A percentile compares a stretch with the other conserved stretches of the same genome.
These are phyloP conservation scores for Rhodotorula babjevae DNA, from an alignment of 768 basidiomycete species.

Conservation along the genomic window DNA sequence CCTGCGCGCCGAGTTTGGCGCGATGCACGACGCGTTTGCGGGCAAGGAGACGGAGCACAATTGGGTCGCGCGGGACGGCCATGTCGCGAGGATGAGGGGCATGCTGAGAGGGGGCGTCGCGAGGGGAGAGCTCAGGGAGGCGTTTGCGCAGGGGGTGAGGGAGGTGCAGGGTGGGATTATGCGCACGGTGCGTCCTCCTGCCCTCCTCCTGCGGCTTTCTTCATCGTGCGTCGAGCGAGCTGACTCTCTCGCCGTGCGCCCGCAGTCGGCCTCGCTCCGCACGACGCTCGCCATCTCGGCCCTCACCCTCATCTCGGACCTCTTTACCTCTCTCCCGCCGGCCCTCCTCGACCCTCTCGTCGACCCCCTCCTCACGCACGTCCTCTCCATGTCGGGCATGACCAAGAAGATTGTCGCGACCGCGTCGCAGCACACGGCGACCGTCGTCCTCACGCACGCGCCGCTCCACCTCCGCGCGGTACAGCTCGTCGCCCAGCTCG, in stretches of 20 bases:
- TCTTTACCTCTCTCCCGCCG: constrained; percentile 57
- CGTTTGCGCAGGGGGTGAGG: constrained; percentile 71
- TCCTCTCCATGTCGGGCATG: constrained; percentile 77
- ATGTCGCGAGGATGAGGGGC: constrained; percentile 23
- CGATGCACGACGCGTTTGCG: constrained; percentile 74
- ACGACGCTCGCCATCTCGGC: constrained; percentile 83
- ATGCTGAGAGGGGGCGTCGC: constrained; percentile 70
- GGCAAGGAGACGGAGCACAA: constrained; percentile 98
- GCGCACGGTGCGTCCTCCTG: constrained; percentile 63
- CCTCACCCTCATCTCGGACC: constrained; percentile 68
- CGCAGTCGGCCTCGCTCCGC: constrained; percentile 77
- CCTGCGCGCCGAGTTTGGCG: constrained; percentile 74
- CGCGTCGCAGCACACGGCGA: constrained; percentile 70
- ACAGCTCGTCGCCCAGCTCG: constrained; percentile 61
- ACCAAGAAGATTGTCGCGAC: constrained; percentile 90
- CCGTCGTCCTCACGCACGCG: constrained; percentile 63
- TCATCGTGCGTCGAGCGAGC: background rate
- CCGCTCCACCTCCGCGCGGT: constrained; percentile 65
- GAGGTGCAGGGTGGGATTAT: constrained; percentile 72
- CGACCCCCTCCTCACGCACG: constrained; percentile 68
- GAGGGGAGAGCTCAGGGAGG: constrained; percentile 65
- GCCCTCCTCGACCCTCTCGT: constrained; percentile 72
- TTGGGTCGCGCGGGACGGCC: constrained; percentile 72
- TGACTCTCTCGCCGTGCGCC: background rate
- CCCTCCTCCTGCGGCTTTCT: background rate